Evolutionary conservation across 2,329 filamentous ascomycete genomes (phyloP), one percentile per base, ranked within the genome.

Genomic region (Microcyclosporella mali): DNA sequence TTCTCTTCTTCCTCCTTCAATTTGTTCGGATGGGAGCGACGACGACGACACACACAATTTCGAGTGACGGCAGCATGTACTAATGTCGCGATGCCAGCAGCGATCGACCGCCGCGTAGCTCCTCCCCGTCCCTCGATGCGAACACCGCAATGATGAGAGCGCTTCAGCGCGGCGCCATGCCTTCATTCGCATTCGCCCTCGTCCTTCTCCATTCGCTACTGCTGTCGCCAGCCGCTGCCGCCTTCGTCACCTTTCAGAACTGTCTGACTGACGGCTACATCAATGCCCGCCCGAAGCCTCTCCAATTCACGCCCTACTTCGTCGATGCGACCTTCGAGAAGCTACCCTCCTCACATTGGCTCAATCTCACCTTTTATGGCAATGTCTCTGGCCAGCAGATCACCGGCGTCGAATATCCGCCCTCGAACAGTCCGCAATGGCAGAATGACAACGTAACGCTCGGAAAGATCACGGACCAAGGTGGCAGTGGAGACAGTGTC

Each of bases 351-450:
- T 73, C 69, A 38, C 79, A 89, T 59, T 78, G 74, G 31, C 72
- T 98, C 37, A 80, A 78, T 50, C 70, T 95, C 42, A 92, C 81
- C 1, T 77, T 95, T 35, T 97, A 88, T 70, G 90, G 89, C 39
- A 95, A 97, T 65, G 88, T 97, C 21, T 85, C 83, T 7, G 92
- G 92, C 35, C 79, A 82, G 38, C 73, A 76, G 33, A 71, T 72
- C 2, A 60, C 67, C 10, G 68, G 70, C n/a, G 47, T 66, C 2
- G 76, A 88, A 40, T 88, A 87, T 27, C 57, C 77, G 0, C 38
- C 56, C 3, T 66, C 74, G 14, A 65, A 74, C 55, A 75, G 79
- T 59, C 64, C 77, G 0, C 87, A 52, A 10, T 73, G 88, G 85
- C 62, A 54, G 2, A 71, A 92, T 59, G 59, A 71, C 1, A 76